These are phyloP conservation scores for Pharnaceum exiguum DNA, from an alignment of 148 eudicot genomes.

Conservation along the genomic window DNA sequence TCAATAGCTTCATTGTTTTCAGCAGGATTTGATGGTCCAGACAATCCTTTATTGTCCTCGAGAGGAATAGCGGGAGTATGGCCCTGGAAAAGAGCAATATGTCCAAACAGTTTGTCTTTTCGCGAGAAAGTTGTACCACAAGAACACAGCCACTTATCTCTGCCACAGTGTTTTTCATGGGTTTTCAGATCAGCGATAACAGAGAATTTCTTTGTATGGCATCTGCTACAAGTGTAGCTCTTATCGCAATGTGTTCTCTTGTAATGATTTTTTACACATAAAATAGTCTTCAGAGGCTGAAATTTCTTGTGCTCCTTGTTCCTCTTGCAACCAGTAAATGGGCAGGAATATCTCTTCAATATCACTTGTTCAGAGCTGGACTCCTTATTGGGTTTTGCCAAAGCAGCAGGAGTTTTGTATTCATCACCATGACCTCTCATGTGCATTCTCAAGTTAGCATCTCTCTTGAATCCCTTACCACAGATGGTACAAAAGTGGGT, in stretches of 20 bases:
- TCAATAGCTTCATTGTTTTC: slow-evolving; percentile 34
- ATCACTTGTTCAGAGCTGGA: slow-evolving; percentile 54
- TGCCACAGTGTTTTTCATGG: slow-evolving; percentile 95
- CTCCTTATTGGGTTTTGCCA: slow-evolving; percentile 89
- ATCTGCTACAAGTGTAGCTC: slow-evolving; percentile 83
- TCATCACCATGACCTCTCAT: slow-evolving; percentile 98
- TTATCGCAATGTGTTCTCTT: slow-evolving; percentile 97
- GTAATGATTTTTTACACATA: slow-evolving; percentile 92
- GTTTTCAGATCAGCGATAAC: slow-evolving; percentile 96
- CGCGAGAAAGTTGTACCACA: slow-evolving; percentile 96
- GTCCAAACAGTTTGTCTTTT: slow-evolving; percentile 98
- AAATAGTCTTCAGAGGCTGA: slow-evolving; percentile 84
- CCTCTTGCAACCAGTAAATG: slow-evolving; percentile 80
- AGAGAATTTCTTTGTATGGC: slow-evolving; percentile 84
- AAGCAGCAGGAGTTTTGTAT: slow-evolving; percentile 86
- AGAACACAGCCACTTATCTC: slow-evolving; percentile 94
- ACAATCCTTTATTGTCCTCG: slow-evolving; percentile 53
- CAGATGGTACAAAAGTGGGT: slow-evolving; percentile 93
- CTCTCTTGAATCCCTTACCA: slow-evolving; percentile 95
- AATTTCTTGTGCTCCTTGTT: slow-evolving; percentile 91
- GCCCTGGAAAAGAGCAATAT: slow-evolving; percentile 87
- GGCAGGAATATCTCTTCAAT: slow-evolving; percentile 89
- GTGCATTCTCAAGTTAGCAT: slow-evolving; percentile 94
- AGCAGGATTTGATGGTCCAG: slow-evolving; percentile 33
- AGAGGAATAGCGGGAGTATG: slow-evolving; percentile 89